Conservation (phyloP, 192 early-diverging fungal genomes). For the Umbelopsis isabellina region DNA sequence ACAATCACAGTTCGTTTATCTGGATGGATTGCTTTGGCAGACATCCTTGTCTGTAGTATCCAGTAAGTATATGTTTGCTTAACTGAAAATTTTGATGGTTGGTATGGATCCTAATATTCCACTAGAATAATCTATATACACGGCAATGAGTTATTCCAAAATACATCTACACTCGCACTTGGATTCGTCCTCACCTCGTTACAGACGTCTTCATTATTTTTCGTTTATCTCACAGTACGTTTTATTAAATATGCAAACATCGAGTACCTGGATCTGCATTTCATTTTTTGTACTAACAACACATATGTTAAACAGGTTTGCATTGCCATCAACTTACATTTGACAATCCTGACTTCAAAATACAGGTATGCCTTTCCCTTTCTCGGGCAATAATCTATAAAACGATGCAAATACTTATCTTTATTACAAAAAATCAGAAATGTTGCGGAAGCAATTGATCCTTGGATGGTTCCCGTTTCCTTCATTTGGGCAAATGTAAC, state of each 20-base stretch:
- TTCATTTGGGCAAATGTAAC: conserved; percentile 21
- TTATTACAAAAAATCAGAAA: not conserved
- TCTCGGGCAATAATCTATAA: not conserved
- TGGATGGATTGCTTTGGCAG: conserved; percentile 21
- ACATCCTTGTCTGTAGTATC: conserved; percentile 20
- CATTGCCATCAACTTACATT: conserved; percentile 18
- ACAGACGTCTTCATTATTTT: conserved; percentile 19
- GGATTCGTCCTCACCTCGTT: conserved; percentile 12
- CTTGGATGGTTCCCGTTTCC: conserved; percentile 22
- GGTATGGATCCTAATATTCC: not conserved
- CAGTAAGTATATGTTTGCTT: conserved; percentile 1
- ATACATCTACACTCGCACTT: conserved; percentile 6
- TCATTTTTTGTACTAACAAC: not conserved
- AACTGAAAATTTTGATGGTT: not conserved
- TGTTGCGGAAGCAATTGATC: conserved; percentile 14
- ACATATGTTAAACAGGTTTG: not conserved
- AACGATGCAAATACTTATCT: not conserved
- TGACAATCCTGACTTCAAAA: conserved; percentile 15
- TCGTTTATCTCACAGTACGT: conserved; percentile 19
- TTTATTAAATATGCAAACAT: too few species aligned
- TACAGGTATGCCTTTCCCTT: not conserved
- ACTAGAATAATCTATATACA: conserved; percentile 11
- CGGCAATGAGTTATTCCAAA: conserved; percentile 2
- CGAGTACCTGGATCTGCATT: not conserved
- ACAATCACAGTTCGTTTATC: conserved; percentile 16